phyloP scores from a whole-genome alignment of 106 monocot genomes.

The Gastrodia elata region DNA sequence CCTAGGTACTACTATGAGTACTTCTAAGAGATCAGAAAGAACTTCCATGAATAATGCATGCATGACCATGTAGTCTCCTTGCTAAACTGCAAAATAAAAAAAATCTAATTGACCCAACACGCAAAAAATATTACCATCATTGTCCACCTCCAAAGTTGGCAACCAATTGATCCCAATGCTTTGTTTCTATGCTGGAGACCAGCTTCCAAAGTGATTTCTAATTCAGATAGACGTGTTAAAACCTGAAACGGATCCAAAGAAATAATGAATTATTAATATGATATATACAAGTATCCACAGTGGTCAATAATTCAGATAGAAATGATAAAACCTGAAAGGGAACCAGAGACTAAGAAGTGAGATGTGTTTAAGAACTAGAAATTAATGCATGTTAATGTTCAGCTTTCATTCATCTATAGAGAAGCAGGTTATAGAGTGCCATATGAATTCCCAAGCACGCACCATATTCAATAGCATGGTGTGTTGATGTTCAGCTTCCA shows the following conservation, averaged over 20 bases:
- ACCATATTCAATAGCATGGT: not conserved
- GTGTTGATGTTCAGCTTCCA: not conserved
- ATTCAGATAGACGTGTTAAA: slow-evolving; percentile 75
- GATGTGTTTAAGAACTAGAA: not conserved
- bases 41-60: slow-evolving; percentile 1
- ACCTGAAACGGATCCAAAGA: slow-evolving; percentile 54
- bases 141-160: slow-evolving; percentile 67
- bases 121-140: slow-evolving; percentile 46
- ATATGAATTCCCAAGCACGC: not conserved
- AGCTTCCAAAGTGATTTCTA: slow-evolving; percentile 90
- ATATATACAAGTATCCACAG: slow-evolving; percentile 84
- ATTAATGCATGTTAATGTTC: not conserved
- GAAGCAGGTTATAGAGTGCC: not conserved
- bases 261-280: slow-evolving; percentile 84
- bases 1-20: no score
- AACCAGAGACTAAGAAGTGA: not conserved
- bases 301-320: slow-evolving; percentile 87
- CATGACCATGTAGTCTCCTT: not conserved
- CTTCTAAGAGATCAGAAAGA: no score
- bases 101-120: not conserved
- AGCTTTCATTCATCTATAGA: not conserved
- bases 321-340: slow-evolving; percentile 18
- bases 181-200: slow-evolving; percentile 89
- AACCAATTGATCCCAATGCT: slow-evolving; percentile 74
- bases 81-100: not conserved